Base-by-base conservation (phyloP, 768 basidiomycete genomes). In the Rhizopogon vinicolor region DNA sequence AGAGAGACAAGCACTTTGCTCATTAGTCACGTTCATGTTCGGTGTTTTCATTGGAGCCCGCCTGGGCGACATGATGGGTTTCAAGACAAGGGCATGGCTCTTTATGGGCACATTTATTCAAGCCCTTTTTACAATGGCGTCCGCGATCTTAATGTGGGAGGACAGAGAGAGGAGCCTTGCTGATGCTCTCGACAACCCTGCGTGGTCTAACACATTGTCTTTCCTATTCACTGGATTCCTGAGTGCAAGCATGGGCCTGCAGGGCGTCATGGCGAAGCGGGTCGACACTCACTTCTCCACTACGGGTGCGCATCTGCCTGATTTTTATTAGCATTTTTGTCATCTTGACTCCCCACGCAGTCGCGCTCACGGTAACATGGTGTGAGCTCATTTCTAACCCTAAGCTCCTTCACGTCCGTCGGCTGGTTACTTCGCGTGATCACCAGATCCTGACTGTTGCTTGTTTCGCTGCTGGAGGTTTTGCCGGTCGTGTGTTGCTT, bases 301-400 rank as follows among this genome's bases (percentile, higher is more conserved):
- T 0, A 88, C 86, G n/a, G 85, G 87, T 87, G 44, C 66, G 82
- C 78, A 44, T 29, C 12, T 40, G 59, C 46, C 28, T 7, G 1
- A 40, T 44, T 37, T 28, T 41, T 51, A 40, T 29, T 29, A 13
- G 7, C 33, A 31, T 46, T 43, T n/a, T 13, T 31, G 48, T 51
- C 16, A 62, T 55, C 5, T 40, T 35, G 6, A 29, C 35, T 49
- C 51, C 28, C 43, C 58, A 35, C 29, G 22, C 66, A 84, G 89
- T 91, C 59, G 89, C 93, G 43, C 76, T 93, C 12, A 94, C 92
- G 12, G 89, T 88, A n/a, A 80, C 92, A 55, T 94, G 91, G 91
- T 90, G 91, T 61, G 91, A 94, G 62, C 81, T 94, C 49, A 79
- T 89, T 78, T 85, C 86, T 52, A 89, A 92, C 68, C 91, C 91